These are phyloP conservation scores for Bryoglossum gracile DNA, from an alignment of 495 filamentous ascomycete species.

Conservation along the genomic window DNA sequence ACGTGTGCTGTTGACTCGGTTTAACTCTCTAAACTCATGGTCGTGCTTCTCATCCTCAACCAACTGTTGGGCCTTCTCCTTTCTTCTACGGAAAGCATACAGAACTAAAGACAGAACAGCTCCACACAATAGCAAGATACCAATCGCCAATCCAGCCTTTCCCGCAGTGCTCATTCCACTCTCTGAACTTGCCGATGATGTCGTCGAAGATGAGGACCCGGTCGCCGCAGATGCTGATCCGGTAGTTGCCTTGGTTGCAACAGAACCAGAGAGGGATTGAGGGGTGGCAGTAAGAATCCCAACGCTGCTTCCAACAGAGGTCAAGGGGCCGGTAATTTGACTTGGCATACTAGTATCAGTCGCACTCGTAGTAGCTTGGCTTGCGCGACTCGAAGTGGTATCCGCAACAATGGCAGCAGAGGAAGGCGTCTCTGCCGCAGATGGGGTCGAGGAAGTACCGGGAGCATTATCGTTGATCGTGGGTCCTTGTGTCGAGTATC, in stretches of 20 bases:
- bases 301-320: background rate
- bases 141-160: conserved; percentile 80
- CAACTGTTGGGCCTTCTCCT: conserved; percentile 37
- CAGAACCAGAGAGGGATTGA: too few relatives aligned
- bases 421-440: background rate
- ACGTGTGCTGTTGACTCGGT: conserved; percentile 16
- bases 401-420: conserved; percentile 5
- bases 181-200: conserved; percentile 18
- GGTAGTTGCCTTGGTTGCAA: conserved; percentile 1
- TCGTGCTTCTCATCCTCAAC: conserved; percentile 53
- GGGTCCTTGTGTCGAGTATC: conserved; percentile 43
- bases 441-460: background rate
- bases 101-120: conserved; percentile 53
- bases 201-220: conserved; percentile 24
- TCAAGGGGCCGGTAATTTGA: conserved; percentile 9
- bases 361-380: background rate
- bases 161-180: conserved; percentile 55
- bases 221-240: conserved; percentile 19
- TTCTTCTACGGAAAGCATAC: conserved; percentile 59
- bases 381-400: background rate
- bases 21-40: conserved; percentile 26
- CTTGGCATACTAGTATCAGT: background rate
- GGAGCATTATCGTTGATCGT: background rate
- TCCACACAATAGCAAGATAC: conserved; percentile 59
- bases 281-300: conserved; percentile 15